Percentiles rank a stretch among this genome's conserved stretches.
Conservation (phyloP, 257 asterid genomes). For the Leonotis leonurus region DNA sequence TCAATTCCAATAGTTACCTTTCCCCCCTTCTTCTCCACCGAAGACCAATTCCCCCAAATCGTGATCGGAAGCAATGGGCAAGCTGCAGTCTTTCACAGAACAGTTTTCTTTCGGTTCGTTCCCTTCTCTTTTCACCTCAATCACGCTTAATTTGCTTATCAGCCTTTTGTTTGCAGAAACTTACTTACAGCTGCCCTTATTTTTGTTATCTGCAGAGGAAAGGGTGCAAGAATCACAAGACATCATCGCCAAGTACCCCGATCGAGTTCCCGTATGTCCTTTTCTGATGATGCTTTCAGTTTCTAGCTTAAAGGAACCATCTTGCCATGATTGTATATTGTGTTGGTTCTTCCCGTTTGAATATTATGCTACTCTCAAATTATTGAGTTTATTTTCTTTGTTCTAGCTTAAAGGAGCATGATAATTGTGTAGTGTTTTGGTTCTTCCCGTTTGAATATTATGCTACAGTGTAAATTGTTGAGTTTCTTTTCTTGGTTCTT, state of each 20-base stretch:
- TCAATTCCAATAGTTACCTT: neutral
- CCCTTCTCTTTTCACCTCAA: neutral
- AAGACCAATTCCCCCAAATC: neutral
- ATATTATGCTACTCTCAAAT: too few species aligned
- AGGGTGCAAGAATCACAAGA: conserved; percentile 65
- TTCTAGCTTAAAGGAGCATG: too few species aligned
- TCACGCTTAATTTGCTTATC: neutral
- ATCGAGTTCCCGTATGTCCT: conserved; percentile 73
- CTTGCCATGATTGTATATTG: neutral
- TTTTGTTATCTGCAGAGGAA: conserved; percentile 42
- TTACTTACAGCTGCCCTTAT: neutral
- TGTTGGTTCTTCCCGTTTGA: too few species aligned
- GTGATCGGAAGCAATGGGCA: conserved; percentile 37
- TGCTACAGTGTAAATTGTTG: too few species aligned
- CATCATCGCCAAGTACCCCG: conserved; percentile 78
- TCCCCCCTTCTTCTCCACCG: too few species aligned
- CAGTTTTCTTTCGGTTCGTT: conserved; percentile 52
- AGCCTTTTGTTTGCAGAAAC: neutral
- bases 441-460: too few species aligned
- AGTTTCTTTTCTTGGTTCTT: neutral
- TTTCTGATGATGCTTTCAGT: neutral
- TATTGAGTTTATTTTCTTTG: too few species aligned
- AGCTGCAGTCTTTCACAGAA: conserved; percentile 45
- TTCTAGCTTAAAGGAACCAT: neutral
- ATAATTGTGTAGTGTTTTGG: too few species aligned